Percentiles rank a stretch among this genome's conserved stretches.
phyloP scores from a whole-genome alignment of 2,329 filamentous ascomycete genomes.

The Paracoccidioides lutzii region DNA sequence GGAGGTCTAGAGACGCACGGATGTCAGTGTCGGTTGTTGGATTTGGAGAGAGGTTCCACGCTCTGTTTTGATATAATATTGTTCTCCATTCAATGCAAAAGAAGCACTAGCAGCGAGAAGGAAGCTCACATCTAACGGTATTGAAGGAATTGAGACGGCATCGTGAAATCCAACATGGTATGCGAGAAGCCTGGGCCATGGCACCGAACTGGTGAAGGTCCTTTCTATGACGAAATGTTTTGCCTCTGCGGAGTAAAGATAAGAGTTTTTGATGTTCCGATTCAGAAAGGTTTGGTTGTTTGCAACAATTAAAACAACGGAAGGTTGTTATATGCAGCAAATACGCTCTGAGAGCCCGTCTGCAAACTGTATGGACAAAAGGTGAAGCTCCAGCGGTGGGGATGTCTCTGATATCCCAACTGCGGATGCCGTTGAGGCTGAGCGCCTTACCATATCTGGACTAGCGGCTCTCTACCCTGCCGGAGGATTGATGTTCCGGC shows the following conservation, averaged over 20 bases:
- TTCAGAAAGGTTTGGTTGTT: not conserved
- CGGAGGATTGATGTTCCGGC: not conserved
- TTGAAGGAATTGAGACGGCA: slow-evolving; percentile 21
- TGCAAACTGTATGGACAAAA: not conserved
- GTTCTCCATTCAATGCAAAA: not conserved
- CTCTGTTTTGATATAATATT: not conserved
- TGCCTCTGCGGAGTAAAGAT: not conserved
- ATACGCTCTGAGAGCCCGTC: not conserved
- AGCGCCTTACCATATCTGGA: not conserved
- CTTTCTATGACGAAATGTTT: not conserved
- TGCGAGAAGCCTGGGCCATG: not conserved
- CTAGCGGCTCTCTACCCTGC: not conserved
- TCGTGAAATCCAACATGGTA: slow-evolving; percentile 7
- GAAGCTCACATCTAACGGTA: slow-evolving; percentile 24
- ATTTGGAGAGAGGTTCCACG: not conserved
- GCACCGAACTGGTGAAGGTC: not conserved
- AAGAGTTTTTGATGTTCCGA: not conserved
- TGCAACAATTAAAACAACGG: not conserved
- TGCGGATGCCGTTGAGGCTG: not conserved
- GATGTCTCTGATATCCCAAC: not conserved
- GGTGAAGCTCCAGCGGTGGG: not conserved
- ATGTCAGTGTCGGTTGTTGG: not conserved
- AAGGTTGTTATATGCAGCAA: not conserved
- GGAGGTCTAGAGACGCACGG: slow-evolving; percentile 18
- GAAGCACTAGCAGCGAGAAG: not conserved